Evolutionary conservation across 306 rosid genomes (phyloP).

Genomic region (Delonix regia): DNA sequence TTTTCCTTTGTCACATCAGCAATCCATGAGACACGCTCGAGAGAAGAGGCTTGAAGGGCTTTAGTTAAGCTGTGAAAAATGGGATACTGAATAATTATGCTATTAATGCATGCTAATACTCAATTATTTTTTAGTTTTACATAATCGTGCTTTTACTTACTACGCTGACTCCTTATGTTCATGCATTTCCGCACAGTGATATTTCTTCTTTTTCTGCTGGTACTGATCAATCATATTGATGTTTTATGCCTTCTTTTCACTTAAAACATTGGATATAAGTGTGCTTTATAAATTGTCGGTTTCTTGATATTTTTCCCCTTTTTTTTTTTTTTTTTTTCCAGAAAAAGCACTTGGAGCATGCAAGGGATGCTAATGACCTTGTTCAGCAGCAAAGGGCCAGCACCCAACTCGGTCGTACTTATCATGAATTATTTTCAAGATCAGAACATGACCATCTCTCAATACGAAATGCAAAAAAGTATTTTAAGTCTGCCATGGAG

Average conservation of each 20-base stretch:
- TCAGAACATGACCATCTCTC: constrained; percentile 67
- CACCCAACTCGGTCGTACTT: constrained; percentile 94
- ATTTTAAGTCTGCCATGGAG: constrained; percentile 74
- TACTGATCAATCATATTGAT: background rate
- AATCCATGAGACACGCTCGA: background rate
- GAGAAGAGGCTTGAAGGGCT: background rate
- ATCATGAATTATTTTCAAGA: constrained; percentile 59
- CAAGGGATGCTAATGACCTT: constrained; percentile 65
- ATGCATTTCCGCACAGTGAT: background rate
- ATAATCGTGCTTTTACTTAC: background rate
- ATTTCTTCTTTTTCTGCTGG: background rate
- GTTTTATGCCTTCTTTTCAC: background rate
- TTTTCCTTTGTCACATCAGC: background rate
- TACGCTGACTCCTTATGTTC: background rate
- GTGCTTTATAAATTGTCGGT: background rate
- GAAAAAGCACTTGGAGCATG: constrained; percentile 86
- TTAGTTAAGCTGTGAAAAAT: background rate
- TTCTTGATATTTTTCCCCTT: background rate
- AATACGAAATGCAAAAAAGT: constrained; percentile 73
- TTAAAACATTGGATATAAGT: background rate
- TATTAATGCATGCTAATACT: background rate
- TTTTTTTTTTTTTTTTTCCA: constrained; percentile 34
- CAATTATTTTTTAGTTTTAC: background rate
- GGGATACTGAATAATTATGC: background rate
- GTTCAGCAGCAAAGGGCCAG: constrained; percentile 90